phyloP scores from a whole-genome alignment of 352 stramenopile genomes.

The Pythium dissimile region DNA sequence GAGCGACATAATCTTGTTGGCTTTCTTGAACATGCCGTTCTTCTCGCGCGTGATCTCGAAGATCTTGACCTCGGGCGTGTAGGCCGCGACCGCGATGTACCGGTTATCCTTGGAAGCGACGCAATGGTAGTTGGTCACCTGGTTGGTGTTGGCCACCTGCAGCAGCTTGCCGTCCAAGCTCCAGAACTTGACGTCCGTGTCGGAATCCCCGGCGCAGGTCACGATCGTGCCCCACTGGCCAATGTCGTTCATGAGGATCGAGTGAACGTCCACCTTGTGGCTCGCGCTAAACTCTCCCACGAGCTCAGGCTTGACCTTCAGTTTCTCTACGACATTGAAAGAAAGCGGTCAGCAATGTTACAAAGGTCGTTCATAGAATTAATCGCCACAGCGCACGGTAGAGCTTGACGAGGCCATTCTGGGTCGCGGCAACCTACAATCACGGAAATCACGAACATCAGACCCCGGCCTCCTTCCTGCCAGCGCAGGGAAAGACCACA shows the following conservation, averaged over 20 bases:
- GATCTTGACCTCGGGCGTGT: conserved; percentile 83
- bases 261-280: conserved; percentile 79
- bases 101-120: conserved; percentile 80
- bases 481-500: background rate
- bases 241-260: conserved; percentile 81
- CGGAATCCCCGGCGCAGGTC: conserved; percentile 57
- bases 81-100: conserved; percentile 74
- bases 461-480: background rate
- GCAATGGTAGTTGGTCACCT: conserved; percentile 79
- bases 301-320: conserved; percentile 69
- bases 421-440: conserved; percentile 52
- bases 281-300: conserved; percentile 51
- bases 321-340: too few species aligned
- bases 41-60: conserved; percentile 79
- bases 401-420: conserved; percentile 65
- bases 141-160: conserved; percentile 76
- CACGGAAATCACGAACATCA: background rate
- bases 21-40: conserved; percentile 72
- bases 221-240: conserved; percentile 77
- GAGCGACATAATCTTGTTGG: conserved; percentile 82
- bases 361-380: background rate
- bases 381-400: conserved; percentile 43
- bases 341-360: background rate
- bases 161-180: conserved; percentile 57
- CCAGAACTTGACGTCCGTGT: conserved; percentile 87